A percentile compares a stretch with the other conserved stretches of the same genome.
Evolutionary conservation across 139 green algal genomes (phyloP).

Genomic region (Tetradesmus lagerheimii): DNA sequence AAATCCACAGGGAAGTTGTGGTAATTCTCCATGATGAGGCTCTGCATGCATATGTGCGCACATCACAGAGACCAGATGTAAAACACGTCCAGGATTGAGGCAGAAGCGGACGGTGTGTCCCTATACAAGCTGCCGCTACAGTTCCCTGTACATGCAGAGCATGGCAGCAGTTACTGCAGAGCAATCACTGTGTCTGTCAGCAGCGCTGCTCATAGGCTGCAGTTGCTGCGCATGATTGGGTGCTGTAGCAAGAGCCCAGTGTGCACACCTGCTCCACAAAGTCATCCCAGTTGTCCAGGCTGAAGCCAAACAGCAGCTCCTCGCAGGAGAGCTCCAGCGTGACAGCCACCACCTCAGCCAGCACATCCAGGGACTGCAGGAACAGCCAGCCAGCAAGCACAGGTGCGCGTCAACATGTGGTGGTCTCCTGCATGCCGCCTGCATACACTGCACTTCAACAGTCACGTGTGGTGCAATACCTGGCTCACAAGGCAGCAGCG

Average conservation of each 20-base stretch:
- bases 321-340: constrained; percentile 67
- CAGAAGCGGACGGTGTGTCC: too few relatives aligned
- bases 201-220: not conserved
- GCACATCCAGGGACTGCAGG: constrained; percentile 55
- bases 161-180: too few relatives aligned
- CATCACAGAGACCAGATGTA: not conserved
- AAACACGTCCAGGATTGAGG: too few relatives aligned
- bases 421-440: too few relatives aligned
- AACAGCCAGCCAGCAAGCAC: not conserved
- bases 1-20: constrained; percentile 77
- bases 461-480: too few relatives aligned
- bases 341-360: constrained; percentile 74
- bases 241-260: not conserved
- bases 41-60: constrained; percentile 39
- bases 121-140: too few relatives aligned
- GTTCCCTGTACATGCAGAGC: too few relatives aligned
- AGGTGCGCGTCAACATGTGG: not conserved
- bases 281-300: constrained; percentile 66
- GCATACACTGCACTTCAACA: too few relatives aligned
- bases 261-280: constrained; percentile 65
- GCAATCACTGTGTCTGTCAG: too few relatives aligned
- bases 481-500: too few relatives aligned
- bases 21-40: constrained; percentile 71
- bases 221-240: not conserved
- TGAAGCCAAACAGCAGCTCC: constrained; percentile 77